Evolutionary conservation across 2,329 filamentous ascomycete species (phyloP).

Genomic region (Pseudogymnoascus sp.): DNA sequence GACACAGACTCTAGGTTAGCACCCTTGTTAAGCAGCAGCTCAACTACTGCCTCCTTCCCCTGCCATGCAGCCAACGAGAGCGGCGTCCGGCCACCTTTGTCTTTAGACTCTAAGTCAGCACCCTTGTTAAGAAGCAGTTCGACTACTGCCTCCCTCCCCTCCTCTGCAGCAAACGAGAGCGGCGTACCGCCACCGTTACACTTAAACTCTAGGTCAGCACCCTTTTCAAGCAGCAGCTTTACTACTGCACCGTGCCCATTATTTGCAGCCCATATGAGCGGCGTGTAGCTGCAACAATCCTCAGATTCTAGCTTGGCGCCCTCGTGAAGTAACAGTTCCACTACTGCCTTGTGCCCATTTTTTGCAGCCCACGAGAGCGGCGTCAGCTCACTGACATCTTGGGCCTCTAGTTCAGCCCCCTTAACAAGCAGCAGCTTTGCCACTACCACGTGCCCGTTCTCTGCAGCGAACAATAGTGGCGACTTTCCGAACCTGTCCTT

Average conservation of each 20-base stretch:
- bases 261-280: background rate
- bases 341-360: background rate
- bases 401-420: background rate
- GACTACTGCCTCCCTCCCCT: background rate
- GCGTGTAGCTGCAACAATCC: background rate
- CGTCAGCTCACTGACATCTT: background rate
- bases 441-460: background rate
- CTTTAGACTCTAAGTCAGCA: constrained; percentile 2
- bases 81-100: constrained; percentile 4
- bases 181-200: background rate
- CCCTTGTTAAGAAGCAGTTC: constrained; percentile 33
- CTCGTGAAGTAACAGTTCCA: background rate
- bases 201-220: background rate
- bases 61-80: constrained; percentile 12
- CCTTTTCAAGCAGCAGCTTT: background rate
- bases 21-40: constrained; percentile 18
- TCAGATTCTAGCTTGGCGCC: background rate
- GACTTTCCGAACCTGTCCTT: background rate
- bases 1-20: constrained; percentile 1
- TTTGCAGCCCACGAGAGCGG: background rate
- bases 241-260: background rate
- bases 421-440: background rate
- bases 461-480: background rate
- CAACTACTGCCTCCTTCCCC: constrained; percentile 16
- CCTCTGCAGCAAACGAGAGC: background rate